Conservation (phyloP, 2,329 filamentous ascomycete species). For the Ustilaginoidea virens region DNA sequence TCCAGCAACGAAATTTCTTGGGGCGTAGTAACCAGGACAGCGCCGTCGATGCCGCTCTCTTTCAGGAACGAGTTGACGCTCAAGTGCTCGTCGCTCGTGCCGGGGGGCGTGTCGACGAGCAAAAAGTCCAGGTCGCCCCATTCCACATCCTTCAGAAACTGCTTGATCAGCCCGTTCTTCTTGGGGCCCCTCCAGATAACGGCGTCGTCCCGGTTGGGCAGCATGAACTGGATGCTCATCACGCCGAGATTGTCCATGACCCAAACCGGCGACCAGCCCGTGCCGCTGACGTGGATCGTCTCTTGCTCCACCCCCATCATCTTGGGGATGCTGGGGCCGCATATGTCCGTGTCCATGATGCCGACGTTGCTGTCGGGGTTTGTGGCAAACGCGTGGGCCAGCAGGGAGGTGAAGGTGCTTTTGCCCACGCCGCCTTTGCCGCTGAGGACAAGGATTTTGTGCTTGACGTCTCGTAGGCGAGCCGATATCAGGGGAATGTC, state of each 20-base stretch:
- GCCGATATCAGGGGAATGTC: constrained; percentile 81
- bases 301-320: constrained; percentile 97
- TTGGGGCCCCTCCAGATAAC: constrained; percentile 97
- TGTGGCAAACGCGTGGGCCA: constrained; percentile 77
- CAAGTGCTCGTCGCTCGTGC: constrained; percentile 89
- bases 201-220: constrained; percentile 83
- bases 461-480: constrained; percentile 64
- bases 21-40: constrained; percentile 84
- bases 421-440: constrained; percentile 97
- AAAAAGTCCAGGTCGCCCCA: constrained; percentile 94
- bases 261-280: constrained; percentile 92
- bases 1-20: constrained; percentile 89
- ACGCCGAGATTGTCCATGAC: constrained; percentile 85
- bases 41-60: constrained; percentile 83
- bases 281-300: constrained; percentile 78
- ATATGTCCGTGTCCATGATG: constrained; percentile 97
- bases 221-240: constrained; percentile 98
- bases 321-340: constrained; percentile 89
- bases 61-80: constrained; percentile 86
- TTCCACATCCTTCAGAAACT: constrained; percentile 93
- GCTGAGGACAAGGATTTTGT: constrained; percentile 85
- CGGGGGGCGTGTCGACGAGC: constrained; percentile 88
- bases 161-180: constrained; percentile 97
- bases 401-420: constrained; percentile 78
- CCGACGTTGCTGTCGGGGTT: constrained; percentile 70